Conservation (phyloP, 2,329 filamentous ascomycete genomes). For the Westerdykella aurantiaca region DNA sequence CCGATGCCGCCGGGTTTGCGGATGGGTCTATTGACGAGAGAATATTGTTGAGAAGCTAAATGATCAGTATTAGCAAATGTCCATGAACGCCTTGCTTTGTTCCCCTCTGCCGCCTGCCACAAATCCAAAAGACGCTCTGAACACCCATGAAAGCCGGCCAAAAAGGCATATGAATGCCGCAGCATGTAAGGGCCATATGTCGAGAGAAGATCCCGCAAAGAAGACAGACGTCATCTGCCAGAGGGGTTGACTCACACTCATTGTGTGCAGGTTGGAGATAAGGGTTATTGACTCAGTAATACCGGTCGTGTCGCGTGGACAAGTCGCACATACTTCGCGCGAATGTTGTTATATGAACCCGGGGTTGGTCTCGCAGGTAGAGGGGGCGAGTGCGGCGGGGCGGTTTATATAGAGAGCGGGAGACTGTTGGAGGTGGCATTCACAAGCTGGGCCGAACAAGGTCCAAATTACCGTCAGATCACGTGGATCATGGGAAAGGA, state of each 20-base stretch:
- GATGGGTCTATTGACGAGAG: slow-evolving; percentile 35
- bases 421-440: not conserved
- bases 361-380: slow-evolving; percentile 10
- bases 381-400: slow-evolving; percentile 1
- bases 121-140: too few relatives aligned
- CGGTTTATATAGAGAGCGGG: slow-evolving; percentile 1
- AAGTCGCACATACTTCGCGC: slow-evolving; percentile 32
- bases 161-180: too few relatives aligned
- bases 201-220: slow-evolving; percentile 1
- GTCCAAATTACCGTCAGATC: slow-evolving; percentile 1
- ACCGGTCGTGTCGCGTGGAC: slow-evolving; percentile 31
- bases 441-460: not conserved
- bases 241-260: slow-evolving; percentile 33
- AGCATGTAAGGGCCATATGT: not conserved
- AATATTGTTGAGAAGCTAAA: slow-evolving; percentile 30
- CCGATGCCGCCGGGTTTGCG: slow-evolving; percentile 19
- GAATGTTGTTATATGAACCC: not conserved
- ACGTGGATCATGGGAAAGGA: slow-evolving; percentile 1
- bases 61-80: not conserved
- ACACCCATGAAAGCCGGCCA: too few relatives aligned
- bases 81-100: not conserved
- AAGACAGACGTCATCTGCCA: not conserved
- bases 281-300: slow-evolving; percentile 32
- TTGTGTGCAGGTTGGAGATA: slow-evolving; percentile 26
- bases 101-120: too few relatives aligned